A percentile compares a stretch with the other conserved stretches of the same genome.
These are phyloP conservation scores for Nemania sp. DNA, from an alignment of 2,329 filamentous ascomycete species.

Conservation along the genomic window DNA sequence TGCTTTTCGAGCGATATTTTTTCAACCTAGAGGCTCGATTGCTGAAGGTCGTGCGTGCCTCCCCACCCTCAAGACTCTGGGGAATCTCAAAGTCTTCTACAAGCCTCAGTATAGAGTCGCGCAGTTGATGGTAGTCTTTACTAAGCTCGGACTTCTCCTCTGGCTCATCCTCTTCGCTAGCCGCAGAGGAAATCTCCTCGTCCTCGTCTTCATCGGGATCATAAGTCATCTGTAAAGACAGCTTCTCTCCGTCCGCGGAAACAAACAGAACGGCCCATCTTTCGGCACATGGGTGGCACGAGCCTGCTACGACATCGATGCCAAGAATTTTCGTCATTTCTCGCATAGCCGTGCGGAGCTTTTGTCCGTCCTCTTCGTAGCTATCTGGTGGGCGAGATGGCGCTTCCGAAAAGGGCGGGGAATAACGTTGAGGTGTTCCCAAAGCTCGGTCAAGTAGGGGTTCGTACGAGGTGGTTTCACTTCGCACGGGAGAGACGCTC, in stretches of 20 bases:
- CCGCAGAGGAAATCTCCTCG: constrained; percentile 63
- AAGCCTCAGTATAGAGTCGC: constrained; percentile 78
- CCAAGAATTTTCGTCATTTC: constrained; percentile 72
- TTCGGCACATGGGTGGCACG: constrained; percentile 79
- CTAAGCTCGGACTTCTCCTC: constrained; percentile 66
- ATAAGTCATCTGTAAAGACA: constrained; percentile 74
- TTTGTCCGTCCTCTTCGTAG: constrained; percentile 67
- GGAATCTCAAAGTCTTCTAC: constrained; percentile 83
- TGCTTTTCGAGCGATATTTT: constrained; percentile 63
- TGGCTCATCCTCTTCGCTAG: constrained; percentile 65
- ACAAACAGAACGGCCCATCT: constrained; percentile 83
- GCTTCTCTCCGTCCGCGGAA: constrained; percentile 68
- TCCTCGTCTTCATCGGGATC: constrained; percentile 68
- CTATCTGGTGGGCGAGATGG: constrained; percentile 48
- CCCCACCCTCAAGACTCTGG: constrained; percentile 63
- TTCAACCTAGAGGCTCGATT: constrained; percentile 67
- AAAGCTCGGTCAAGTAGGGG: constrained; percentile 59
- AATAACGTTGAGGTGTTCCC: constrained; percentile 57
- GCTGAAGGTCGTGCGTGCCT: constrained; percentile 66
- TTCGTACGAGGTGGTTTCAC: constrained; percentile 68
- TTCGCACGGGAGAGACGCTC: constrained; percentile 72
- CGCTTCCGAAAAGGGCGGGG: constrained; percentile 53
- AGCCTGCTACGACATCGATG: constrained; percentile 64
- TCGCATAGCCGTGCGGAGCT: constrained; percentile 67
- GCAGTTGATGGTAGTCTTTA: constrained; percentile 79